Evolutionary conservation across 768 basidiomycete genomes (phyloP), one percentile per base, ranked within the genome.

Genomic region (Coprinopsis marcescibilis): DNA sequence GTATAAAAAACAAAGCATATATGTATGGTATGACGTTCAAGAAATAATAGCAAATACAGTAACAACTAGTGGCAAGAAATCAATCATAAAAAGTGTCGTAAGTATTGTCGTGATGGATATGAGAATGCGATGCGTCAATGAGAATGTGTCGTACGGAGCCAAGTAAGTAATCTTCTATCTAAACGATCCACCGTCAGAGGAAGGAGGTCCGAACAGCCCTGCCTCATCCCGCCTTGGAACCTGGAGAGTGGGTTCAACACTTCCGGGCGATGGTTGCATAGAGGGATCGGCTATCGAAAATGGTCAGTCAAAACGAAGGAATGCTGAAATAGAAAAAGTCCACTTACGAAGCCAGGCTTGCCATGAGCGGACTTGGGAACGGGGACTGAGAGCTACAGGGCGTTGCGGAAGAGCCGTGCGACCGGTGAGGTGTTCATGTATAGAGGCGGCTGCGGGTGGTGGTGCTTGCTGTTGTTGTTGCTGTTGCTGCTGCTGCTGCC

Each of bases 161-260:
- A 30, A 43, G 24, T 46, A 27, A 12, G 30, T 38, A 20, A 44
- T 37, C 12, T n/a, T 27, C 25, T 38, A 37, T 27, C 17, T 39
- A 25, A 17, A 43, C 12, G 45, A 46, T 17, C 40, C 49, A 27
- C 45, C 49, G 12, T 43, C 43, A 36, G 46, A 43, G 26, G 84
- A 80, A 32, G 83, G 72, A 33, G 88, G 86, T 25, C 89, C 89
- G 57, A 90, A 91, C 50, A 91, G 63, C 24, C 87, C 86, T 34
- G 80, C 81, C 47, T 75, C 80, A 30, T 66, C 64, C 39, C 65
- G 67, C 10, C 73, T 75, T 23, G 84, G 82, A 19, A 84, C 78
- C 27, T 81, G 66, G 10, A 85, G 64, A 14, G 75, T 78, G 15
- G 84, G 72, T 47, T 78, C 75, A 43, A 73, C 63, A 2, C 78